These are phyloP conservation scores for Chrysanthemum makinoi DNA, from an alignment of 129 eudicot species.

Conservation along the genomic window DNA sequence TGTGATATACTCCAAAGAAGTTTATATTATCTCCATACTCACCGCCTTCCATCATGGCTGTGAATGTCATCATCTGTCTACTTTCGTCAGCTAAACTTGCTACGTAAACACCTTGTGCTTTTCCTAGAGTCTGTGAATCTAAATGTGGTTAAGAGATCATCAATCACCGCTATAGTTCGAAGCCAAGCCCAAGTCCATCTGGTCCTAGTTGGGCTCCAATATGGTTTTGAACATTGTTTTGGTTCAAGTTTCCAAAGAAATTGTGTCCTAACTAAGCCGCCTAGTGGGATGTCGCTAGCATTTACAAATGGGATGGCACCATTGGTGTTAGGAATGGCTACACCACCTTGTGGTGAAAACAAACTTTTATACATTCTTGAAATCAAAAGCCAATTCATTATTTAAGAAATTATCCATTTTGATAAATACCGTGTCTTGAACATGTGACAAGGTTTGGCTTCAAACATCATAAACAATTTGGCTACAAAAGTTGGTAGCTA, in stretches of 20 bases:
- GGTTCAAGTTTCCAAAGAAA: constrained; percentile 25
- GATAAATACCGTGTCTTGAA: too few species aligned
- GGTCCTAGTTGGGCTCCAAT: constrained; percentile 65
- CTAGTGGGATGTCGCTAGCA: constrained; percentile 50
- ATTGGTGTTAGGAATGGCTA: constrained; percentile 81
- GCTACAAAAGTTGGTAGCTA: too few species aligned
- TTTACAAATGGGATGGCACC: constrained; percentile 69
- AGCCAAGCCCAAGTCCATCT: constrained; percentile 83
- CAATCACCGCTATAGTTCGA: constrained; percentile 91
- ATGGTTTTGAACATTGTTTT: constrained; percentile 28
- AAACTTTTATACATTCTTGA: too few species aligned
- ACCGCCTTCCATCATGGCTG: constrained; percentile 90
- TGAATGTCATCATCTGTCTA: constrained; percentile 91
- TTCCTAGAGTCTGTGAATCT: constrained; percentile 70
- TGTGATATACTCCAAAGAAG: constrained; percentile 80
- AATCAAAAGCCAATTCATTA: too few species aligned
- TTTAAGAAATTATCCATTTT: too few species aligned
- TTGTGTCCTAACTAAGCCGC: constrained; percentile 73
- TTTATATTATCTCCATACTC: constrained; percentile 86
- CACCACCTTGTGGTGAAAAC: constrained; percentile 44
- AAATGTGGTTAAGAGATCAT: constrained; percentile 70
- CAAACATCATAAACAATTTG: too few species aligned
- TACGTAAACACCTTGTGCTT: constrained; percentile 87
- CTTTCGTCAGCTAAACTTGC: constrained; percentile 86
- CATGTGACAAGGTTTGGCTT: too few species aligned